These are phyloP conservation scores for Phytophthora pluvialis DNA, from an alignment of 352 stramenopile genomes.

Conservation along the genomic window DNA sequence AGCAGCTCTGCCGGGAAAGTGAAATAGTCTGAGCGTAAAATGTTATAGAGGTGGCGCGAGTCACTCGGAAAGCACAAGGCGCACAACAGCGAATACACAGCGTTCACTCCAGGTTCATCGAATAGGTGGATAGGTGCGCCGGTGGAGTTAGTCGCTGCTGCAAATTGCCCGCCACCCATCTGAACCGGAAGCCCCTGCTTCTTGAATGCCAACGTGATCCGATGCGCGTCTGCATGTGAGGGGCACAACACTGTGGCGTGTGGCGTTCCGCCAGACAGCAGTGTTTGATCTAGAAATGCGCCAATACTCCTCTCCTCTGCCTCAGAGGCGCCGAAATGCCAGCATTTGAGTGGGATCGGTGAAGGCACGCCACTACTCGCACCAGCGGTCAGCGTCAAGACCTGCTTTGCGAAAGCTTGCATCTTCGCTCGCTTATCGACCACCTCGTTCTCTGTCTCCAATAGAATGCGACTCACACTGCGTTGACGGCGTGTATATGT, in stretches of 20 bases:
- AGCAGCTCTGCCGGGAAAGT: conserved; percentile 60
- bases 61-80: conserved; percentile 71
- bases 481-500: background rate
- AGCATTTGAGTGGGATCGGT: conserved; percentile 33
- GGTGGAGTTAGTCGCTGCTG: conserved; percentile 16
- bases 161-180: conserved; percentile 4
- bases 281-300: conserved; percentile 23
- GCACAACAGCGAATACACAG: conserved; percentile 71
- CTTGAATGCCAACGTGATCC: conserved; percentile 42
- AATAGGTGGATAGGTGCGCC: conserved; percentile 45
- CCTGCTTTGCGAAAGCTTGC: conserved; percentile 32
- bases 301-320: conserved; percentile 32
- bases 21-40: conserved; percentile 72
- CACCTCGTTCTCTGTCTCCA: background rate
- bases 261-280: conserved; percentile 8
- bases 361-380: background rate
- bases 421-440: conserved; percentile 21
- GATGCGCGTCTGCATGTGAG: conserved; percentile 44
- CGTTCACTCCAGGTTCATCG: conserved; percentile 67
- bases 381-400: conserved; percentile 19
- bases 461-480: conserved; percentile 10
- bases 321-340: conserved; percentile 27
- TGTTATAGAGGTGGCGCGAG: conserved; percentile 79
- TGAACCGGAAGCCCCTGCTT: conserved; percentile 44
- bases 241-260: conserved; percentile 46